Percentiles rank a stretch among this genome's conserved stretches.
These are phyloP conservation scores for Aspergillus sp. DNA, from an alignment of 2,329 filamentous ascomycete genomes.

Conservation along the genomic window DNA sequence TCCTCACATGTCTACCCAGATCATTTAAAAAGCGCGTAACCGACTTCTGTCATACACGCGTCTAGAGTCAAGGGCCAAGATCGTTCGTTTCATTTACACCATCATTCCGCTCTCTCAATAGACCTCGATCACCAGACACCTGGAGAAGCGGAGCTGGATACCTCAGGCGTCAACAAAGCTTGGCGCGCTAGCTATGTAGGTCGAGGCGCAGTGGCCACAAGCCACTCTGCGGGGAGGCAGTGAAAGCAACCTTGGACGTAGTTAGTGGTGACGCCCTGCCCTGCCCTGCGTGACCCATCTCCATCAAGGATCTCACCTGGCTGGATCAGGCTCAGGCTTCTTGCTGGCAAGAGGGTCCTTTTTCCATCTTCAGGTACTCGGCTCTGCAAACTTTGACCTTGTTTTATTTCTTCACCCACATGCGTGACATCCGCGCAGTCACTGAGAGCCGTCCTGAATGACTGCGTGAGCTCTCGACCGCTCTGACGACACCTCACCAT, in stretches of 20 bases:
- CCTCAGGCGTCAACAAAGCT: neutral
- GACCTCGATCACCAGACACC: too few relatives aligned
- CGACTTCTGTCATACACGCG: neutral
- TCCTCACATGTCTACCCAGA: neutral
- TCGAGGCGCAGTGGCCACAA: conserved; percentile 3
- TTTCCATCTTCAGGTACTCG: neutral
- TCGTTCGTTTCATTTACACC: too few relatives aligned
- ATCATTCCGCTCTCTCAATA: too few relatives aligned
- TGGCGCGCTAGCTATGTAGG: conserved; percentile 3
- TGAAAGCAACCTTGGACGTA: conserved; percentile 1
- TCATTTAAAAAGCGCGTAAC: neutral
- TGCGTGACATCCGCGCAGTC: conserved; percentile 9
- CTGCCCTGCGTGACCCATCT: conserved; percentile 3
- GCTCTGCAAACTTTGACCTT: conserved; percentile 1
- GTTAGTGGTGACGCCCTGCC: conserved; percentile 2
- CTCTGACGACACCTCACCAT: neutral
- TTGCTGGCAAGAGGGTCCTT: conserved; percentile 28
- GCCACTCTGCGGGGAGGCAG: conserved; percentile 11
- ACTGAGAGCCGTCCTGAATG: conserved; percentile 4
- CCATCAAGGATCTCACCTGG: conserved; percentile 20
- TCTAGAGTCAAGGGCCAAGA: neutral
- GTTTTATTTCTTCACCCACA: conserved; percentile 3
- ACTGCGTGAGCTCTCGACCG: neutral
- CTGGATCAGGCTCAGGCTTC: conserved; percentile 29
- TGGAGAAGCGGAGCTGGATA: neutral